Conservation (phyloP, 164 flowering plant genomes). For the Cinnamomum micranthum region DNA sequence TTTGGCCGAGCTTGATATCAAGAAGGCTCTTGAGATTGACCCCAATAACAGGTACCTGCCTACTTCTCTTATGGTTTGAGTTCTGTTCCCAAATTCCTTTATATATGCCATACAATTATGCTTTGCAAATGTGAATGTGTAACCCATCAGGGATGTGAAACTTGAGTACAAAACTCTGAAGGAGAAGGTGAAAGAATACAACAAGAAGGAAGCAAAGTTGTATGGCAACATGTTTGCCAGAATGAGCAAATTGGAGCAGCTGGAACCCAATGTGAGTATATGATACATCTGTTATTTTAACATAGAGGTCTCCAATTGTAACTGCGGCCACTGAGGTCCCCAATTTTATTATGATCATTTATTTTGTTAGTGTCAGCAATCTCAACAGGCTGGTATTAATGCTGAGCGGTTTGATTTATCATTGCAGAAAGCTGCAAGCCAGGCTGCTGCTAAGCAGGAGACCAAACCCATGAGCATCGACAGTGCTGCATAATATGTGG, state of each 20-base stretch:
- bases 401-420: no score
- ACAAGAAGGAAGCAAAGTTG: constrained; percentile 86
- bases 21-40: constrained; percentile 91
- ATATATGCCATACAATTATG: no score
- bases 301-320: no score
- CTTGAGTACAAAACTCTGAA: constrained; percentile 71
- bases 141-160: constrained; percentile 68
- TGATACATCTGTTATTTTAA: neutral
- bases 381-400: no score
- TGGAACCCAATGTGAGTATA: constrained; percentile 32
- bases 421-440: constrained; percentile 34
- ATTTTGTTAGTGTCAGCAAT: no score
- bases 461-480: constrained; percentile 56
- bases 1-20: constrained; percentile 84
- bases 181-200: constrained; percentile 83
- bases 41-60: constrained; percentile 71
- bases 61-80: no score
- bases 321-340: no score
- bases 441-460: constrained; percentile 22
- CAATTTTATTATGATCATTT: no score
- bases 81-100: no score
- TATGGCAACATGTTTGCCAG: constrained; percentile 90
- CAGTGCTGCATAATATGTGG: constrained; percentile 33
- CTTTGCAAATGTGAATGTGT: no score
- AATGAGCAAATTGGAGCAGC: constrained; percentile 44